phyloP scores from a whole-genome alignment of 768 basidiomycete species.

The Lentinula sp. region DNA sequence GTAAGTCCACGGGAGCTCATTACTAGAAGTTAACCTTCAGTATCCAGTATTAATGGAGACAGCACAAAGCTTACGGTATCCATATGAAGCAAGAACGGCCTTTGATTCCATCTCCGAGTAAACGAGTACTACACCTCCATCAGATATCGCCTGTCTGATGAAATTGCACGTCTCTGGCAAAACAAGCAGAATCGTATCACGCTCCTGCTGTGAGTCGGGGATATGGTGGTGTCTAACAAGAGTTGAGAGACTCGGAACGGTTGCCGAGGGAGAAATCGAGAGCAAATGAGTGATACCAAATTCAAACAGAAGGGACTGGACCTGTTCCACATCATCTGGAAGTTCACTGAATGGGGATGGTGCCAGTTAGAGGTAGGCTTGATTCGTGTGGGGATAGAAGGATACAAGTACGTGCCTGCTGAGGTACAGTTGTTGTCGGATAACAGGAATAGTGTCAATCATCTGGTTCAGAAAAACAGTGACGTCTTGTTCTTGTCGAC shows the following conservation, averaged over 20 bases:
- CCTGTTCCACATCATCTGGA: slow-evolving; percentile 45
- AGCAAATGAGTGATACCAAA: slow-evolving; percentile 48
- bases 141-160: slow-evolving; percentile 33
- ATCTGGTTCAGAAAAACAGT: slow-evolving; percentile 45
- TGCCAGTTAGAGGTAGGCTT: neutral
- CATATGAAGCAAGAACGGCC: slow-evolving; percentile 46
- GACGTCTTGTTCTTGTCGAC: slow-evolving; percentile 46
- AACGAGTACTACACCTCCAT: slow-evolving; percentile 44
- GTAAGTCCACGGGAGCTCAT: slow-evolving; percentile 36
- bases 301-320: slow-evolving; percentile 43
- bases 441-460: slow-evolving; percentile 44
- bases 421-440: slow-evolving; percentile 44
- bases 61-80: slow-evolving; percentile 38
- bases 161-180: slow-evolving; percentile 41
- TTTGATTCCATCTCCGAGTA: slow-evolving; percentile 48
- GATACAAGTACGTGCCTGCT: slow-evolving; percentile 33
- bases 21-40: slow-evolving; percentile 24
- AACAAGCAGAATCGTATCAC: slow-evolving; percentile 35
- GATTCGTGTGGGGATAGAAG: neutral
- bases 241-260: slow-evolving; percentile 25
- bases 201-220: slow-evolving; percentile 29
- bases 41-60: slow-evolving; percentile 1
- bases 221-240: slow-evolving; percentile 36
- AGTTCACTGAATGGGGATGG: slow-evolving; percentile 37
- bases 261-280: slow-evolving; percentile 44